Evolutionary conservation across 2,329 filamentous ascomycete genomes (phyloP), one percentile per base, ranked within the genome.

Genomic region (Parascedosporium putredinis): DNA sequence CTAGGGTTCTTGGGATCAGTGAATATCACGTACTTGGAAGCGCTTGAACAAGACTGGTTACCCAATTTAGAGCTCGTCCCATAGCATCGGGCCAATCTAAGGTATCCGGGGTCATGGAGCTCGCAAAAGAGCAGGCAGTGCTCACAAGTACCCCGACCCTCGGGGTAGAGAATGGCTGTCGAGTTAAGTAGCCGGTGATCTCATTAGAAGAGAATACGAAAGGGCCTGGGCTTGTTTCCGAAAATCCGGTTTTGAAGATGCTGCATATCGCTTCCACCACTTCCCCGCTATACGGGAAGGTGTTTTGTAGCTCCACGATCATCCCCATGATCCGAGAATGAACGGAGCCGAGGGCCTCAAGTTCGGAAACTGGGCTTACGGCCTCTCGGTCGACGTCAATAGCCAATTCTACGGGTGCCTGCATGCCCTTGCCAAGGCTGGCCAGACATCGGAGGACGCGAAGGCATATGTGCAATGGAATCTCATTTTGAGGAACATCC

Each of bases 181-280:
- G 75, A 3, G 75, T 71, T 44, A 93, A 72, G 60, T 86, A 84
- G 38, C 79, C 72, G 9, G 81, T 78, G n/a, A 86, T 78, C 54
- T 80, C 72, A 1, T 74, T 67, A 0, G 84, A 73, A 2, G 83
- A 75, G 53, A 94, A 79, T 7, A 90, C 86, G 57, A 93, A 91
- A 1, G 86, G 84, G 0, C 87, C 87, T 3, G 84, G 78, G 23
- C 81, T 76, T 0, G 73, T 76, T 62, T 94, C 88, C 1, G 82
- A 82, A 58, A 90, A 90, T 0, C 88, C 88, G 18, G 81, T 77
- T 36, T 82, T 79, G 46, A 91, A 72, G 45, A 90, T 78, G 51
- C 73, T 74, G 64, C 87, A 93, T 29, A 83, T 79, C 3, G 79
- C 73, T 58, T 90, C 86, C 20, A 84, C 74, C 9, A 88, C 75